Base-by-base conservation (phyloP, 352 stramenopile species). In the Pythium vanterpoolii region DNA sequence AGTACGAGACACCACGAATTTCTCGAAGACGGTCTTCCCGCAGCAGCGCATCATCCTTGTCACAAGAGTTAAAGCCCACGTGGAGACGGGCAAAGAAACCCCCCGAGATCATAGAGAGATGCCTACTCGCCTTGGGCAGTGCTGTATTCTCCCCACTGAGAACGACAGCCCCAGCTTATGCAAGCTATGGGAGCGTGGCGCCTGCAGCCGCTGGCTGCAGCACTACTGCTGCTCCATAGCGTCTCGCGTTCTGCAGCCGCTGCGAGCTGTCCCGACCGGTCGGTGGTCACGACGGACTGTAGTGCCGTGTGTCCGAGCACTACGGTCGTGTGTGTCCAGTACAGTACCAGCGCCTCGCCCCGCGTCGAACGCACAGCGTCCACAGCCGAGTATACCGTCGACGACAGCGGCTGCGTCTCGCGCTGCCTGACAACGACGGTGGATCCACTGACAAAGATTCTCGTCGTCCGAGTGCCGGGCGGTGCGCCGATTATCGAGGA, bases 241-340 rank as follows among this genome's bases (percentile, higher is more conserved):
- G 33, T 38, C 16, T 4, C 33, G 33, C 33, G 5, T 38, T 9
- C 33, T 14, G 33, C 16, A 9, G 11, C 33, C 33, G 33, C 33
- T 38, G 50, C 48, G n/a, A 13, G 26, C 19, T 61, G 54, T 26
- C 43, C 44, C 1, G n/a, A 34, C 14, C 54, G 43, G 9, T 38
- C 54, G 10, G 23, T 52, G 30, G n/a, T 61, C 28, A 61, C 54
- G 23, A 48, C 30, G 10, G 16, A 61, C 30, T 61, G 43, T 33
- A 19, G 30, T 18, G 30, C 21, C 7, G 31, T 31, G 33, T 61
- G 53, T 30, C 39, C n/a, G 5, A 28, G 21, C 5, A 0, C 45
- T 5, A 16, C 7, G n/a, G n/a, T n/a, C 14, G 28, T 60, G 5
- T 60, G 53, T 24, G 34, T 42, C 5, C 10, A 18, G 19, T 60